These are phyloP conservation scores for Penicillium olsonii DNA, from an alignment of 2,329 filamentous ascomycete genomes.

Conservation along the genomic window DNA sequence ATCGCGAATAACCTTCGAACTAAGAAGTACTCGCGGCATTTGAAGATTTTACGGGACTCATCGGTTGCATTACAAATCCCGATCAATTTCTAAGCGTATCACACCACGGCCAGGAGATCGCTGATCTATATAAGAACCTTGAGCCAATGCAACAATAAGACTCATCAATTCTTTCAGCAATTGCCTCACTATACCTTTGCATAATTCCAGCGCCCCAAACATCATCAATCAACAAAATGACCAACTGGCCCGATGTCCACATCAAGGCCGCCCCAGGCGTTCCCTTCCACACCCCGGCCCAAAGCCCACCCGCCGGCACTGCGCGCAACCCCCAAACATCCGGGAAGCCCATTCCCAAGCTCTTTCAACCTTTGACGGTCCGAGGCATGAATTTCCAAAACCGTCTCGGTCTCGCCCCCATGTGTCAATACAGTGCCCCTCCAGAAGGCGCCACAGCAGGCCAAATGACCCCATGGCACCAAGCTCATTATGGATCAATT, in stretches of 20 bases:
- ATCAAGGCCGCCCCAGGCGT: conserved; percentile 39
- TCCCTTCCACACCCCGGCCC: conserved; percentile 40
- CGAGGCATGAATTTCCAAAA: conserved; percentile 62
- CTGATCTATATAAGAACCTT: background rate
- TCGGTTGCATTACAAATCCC: background rate
- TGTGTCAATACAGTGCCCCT: conserved; percentile 64
- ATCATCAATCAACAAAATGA: background rate
- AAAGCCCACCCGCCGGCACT: conserved; percentile 34
- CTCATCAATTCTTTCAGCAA: background rate
- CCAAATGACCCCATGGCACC: conserved; percentile 75
- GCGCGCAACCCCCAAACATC: conserved; percentile 41
- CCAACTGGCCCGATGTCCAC: conserved; percentile 25
- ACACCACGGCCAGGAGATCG: background rate
- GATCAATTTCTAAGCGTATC: background rate
- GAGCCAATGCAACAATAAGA: background rate
- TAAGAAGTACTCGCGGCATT: too few species aligned
- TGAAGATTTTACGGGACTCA: too few species aligned
- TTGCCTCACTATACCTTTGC: background rate
- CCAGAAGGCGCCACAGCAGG: conserved; percentile 63
- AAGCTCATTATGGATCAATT: conserved; percentile 78
- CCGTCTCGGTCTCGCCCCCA: conserved; percentile 59
- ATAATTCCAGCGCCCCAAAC: background rate
- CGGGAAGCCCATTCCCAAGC: conserved; percentile 48
- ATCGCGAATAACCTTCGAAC: too few species aligned
- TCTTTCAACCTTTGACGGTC: conserved; percentile 59